Evolutionary conservation across 306 rosid species (phyloP), one percentile per base, ranked within the genome.

Genomic region (Pyrus betulifolia): DNA sequence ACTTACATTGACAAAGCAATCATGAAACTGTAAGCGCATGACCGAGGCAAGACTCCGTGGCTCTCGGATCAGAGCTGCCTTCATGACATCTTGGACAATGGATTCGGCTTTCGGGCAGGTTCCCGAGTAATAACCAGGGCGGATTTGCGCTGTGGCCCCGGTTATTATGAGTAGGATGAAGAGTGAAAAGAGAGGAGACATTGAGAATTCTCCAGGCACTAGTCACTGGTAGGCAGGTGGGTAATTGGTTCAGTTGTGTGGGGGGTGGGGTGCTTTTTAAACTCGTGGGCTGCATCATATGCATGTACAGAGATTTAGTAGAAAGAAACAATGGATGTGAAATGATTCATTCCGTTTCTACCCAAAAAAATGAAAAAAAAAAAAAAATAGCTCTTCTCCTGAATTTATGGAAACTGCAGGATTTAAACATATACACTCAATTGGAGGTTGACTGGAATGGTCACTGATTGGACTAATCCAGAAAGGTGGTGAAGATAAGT

Each of bases 1-100:
- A 66, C 83, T 55, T 78, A 92, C 96, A 68, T 88, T 86, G n/a
- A 95, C 98, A 35, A 95, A 83, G 87, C 98, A 95, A 64, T 95
- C 98, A 40, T 95, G 97, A 61, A 95, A 95, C 42, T 95, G 98
- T 69, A 95, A 81, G 23, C 97, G 89, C 97, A 92, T 92, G 28
- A 95, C 96, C 0, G 97, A 95, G 71, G 97, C 98, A 25, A 88
- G 81, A 11, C 96, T 89, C 52, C 98, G 84, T 14, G 97, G 86
- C 67, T 92, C 98, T 76, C 85, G 72, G 11, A 76, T 6, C 30
- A 88, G 70, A 25, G 96, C 91, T 33, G 72, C 90, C 25, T 72
- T 81, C 96, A 95, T 92, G 74, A 86, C 92, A 12, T 78, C 59
- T 25, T 89, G 82, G 70, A 90, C 96, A 33, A 89, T 67, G 15